A percentile compares a stretch with the other conserved stretches of the same genome.
Conservation (phyloP, 2,329 filamentous ascomycete genomes). For the Epichloe gansuensis region DNA sequence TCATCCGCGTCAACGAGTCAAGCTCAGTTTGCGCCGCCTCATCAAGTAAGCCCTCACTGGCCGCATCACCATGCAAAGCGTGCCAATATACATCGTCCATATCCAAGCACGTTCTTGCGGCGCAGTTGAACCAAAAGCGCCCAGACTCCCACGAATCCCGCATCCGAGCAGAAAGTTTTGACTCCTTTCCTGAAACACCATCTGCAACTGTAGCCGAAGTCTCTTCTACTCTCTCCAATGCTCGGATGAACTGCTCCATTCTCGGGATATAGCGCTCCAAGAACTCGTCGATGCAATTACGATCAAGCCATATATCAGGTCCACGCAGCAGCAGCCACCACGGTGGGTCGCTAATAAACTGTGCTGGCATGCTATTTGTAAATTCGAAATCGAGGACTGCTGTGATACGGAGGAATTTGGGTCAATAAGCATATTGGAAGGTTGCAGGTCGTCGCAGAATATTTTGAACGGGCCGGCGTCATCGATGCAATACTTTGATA, state of each 20-base stretch:
- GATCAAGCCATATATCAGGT: slow-evolving; percentile 15
- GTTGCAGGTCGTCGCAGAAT: slow-evolving; percentile 28
- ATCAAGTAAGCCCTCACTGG: too few species aligned
- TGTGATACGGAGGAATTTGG: slow-evolving; percentile 22
- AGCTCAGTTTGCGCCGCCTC: too few species aligned
- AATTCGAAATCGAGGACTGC: slow-evolving; percentile 29
- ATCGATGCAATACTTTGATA: slow-evolving; percentile 16
- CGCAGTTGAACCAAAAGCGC: too few species aligned
- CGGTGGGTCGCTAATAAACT: slow-evolving; percentile 25
- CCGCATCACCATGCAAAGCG: too few species aligned
- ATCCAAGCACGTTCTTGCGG: too few species aligned
- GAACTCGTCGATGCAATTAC: slow-evolving; percentile 12
- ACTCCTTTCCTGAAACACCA: too few species aligned
- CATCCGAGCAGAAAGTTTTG: too few species aligned
- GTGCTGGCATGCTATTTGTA: slow-evolving; percentile 27
- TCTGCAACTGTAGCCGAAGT: too few species aligned
- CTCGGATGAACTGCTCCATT: slow-evolving; percentile 25
- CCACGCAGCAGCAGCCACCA: slow-evolving; percentile 26
- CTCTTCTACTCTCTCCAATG: slow-evolving; percentile 18
- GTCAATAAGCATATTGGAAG: slow-evolving; percentile 27
- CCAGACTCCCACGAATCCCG: too few species aligned
- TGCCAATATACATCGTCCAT: too few species aligned
- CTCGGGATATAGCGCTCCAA: slow-evolving; percentile 17
- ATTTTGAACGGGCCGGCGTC: slow-evolving; percentile 23
- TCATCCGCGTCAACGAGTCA: too few species aligned